phyloP scores from a whole-genome alignment of 2,329 filamentous ascomycete species.

The Xylariaceae sp. region DNA sequence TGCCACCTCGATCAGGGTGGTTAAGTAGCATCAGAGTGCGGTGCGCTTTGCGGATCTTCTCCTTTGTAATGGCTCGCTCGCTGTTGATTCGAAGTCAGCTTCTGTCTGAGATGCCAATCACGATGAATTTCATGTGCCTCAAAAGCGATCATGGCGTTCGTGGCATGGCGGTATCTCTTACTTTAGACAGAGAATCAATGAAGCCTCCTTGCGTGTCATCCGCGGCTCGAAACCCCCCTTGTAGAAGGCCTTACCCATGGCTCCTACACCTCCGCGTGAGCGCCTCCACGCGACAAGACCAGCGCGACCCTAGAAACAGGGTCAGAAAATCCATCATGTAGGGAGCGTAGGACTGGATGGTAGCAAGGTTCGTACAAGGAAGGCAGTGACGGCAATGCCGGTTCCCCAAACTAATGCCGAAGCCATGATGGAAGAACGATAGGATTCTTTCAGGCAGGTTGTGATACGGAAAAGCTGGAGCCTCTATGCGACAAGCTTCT shows the following conservation, averaged over 20 bases:
- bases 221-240: constrained; percentile 96
- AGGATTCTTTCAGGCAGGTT: no score
- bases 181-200: constrained; percentile 87
- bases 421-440: constrained; percentile 41
- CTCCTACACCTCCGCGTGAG: constrained; percentile 71
- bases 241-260: constrained; percentile 88
- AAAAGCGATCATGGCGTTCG: no score
- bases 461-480: no score
- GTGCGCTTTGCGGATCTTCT: constrained; percentile 93
- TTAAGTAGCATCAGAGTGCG: constrained; percentile 94
- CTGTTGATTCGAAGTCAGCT: constrained; percentile 38
- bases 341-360: not conserved
- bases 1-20: constrained; percentile 95
- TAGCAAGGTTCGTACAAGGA: constrained; percentile 36
- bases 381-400: constrained; percentile 47
- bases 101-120: no score
- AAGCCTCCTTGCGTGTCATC: constrained; percentile 90
- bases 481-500: no score
- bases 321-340: not conserved
- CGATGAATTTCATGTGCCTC: no score
- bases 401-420: constrained; percentile 47
- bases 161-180: constrained; percentile 39
- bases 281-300: constrained; percentile 84
- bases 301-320: constrained; percentile 63
- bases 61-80: constrained; percentile 82